A percentile compares a stretch with the other conserved stretches of the same genome.
Conservation (phyloP, 2,329 filamentous ascomycete genomes). For the Lecanicillium sp. region DNA sequence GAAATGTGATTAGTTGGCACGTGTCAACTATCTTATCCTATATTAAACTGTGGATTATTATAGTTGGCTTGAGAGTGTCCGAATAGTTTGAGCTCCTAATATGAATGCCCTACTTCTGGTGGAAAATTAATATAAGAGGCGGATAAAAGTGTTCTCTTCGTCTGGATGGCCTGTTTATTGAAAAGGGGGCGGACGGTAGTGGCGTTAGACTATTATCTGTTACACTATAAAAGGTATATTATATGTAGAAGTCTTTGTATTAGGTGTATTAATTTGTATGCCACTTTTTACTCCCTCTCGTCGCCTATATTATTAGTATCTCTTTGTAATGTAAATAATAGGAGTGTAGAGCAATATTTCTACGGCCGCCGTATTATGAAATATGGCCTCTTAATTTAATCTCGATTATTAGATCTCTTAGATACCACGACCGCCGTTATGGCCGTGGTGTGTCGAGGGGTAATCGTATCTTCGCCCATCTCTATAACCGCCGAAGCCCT, state of each 20-base stretch:
- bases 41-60: not conserved
- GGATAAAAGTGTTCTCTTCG: not conserved
- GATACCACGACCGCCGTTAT: not conserved
- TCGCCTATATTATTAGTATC: not conserved
- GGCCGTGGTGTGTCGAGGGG: not conserved
- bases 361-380: not conserved
- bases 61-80: not conserved
- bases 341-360: not conserved
- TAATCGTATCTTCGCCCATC: not conserved
- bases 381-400: not conserved
- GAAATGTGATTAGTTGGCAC: not conserved
- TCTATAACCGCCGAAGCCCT: not conserved
- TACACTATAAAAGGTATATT: too few species aligned
- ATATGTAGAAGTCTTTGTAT: too few species aligned
- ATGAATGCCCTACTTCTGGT: not conserved
- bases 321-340: not conserved
- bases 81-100: too few species aligned
- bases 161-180: not conserved
- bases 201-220: too few species aligned
- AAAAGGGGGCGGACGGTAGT: too few species aligned
- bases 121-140: not conserved
- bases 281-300: not conserved
- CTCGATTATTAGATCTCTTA: slow-evolving; percentile 10
- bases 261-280: not conserved
- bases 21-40: not conserved